phyloP scores from a whole-genome alignment of 345 rosid species.

The Murraya koenigii region DNA sequence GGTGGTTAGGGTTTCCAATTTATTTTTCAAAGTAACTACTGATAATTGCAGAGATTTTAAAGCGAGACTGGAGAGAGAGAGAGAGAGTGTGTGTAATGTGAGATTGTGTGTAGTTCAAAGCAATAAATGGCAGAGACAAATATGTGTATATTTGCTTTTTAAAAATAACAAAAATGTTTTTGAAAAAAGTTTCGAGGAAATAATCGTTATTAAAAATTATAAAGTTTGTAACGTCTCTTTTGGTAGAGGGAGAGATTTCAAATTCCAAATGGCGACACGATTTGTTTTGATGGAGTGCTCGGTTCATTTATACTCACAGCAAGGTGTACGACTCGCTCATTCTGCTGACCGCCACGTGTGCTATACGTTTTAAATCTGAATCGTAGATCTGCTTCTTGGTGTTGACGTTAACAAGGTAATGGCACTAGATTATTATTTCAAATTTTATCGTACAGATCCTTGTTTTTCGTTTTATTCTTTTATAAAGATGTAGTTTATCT shows the following conservation, averaged over 20 bases:
- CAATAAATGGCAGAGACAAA: slow-evolving; percentile 37
- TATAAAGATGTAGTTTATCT: too few relatives aligned
- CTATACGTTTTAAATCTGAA: not conserved
- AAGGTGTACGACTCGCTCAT: not conserved
- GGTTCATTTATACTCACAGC: slow-evolving; percentile 2
- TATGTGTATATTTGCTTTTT: not conserved
- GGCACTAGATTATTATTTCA: not conserved
- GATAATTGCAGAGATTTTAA: slow-evolving; percentile 6
- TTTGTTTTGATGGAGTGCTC: not conserved
- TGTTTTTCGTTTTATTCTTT: too few relatives aligned
- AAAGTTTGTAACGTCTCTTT: slow-evolving; percentile 63
- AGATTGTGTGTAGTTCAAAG: slow-evolving; percentile 32
- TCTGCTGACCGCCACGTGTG: slow-evolving; percentile 18
- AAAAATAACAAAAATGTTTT: not conserved
- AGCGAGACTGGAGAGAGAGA: slow-evolving; percentile 7
- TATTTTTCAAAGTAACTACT: not conserved
- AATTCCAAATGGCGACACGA: slow-evolving; percentile 41
- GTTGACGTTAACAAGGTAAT: not conserved
- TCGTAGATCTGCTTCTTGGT: not conserved
- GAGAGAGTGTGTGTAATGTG: not conserved
- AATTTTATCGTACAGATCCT: not conserved
- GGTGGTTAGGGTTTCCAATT: not conserved
- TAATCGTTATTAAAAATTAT: not conserved
- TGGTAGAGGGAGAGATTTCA: slow-evolving; percentile 51
- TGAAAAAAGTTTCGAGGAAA: slow-evolving; percentile 8